Percentiles rank a stretch among this genome's conserved stretches.
Evolutionary conservation across 345 rosid species (phyloP).

Genomic region (Garcia nutans): DNA sequence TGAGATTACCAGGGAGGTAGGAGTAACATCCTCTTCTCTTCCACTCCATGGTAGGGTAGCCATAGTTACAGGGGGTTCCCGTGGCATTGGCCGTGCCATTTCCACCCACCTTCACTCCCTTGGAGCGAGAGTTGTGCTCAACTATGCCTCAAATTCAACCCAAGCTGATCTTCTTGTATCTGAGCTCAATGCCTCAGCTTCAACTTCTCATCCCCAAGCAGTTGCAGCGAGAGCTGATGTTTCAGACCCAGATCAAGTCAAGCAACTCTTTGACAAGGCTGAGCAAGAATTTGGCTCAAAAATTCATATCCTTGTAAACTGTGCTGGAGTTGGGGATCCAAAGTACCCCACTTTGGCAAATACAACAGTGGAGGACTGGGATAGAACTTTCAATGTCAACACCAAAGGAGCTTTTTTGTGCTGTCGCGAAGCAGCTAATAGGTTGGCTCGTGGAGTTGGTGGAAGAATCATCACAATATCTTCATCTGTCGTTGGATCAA

Average conservation of each 20-base stretch:
- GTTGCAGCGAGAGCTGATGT: constrained; percentile 51
- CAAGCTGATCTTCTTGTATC: constrained; percentile 50
- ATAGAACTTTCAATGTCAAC: constrained; percentile 50
- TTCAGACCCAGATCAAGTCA: constrained; percentile 62
- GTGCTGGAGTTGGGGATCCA: constrained; percentile 54
- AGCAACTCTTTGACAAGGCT: constrained; percentile 53
- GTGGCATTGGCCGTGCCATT: constrained; percentile 67
- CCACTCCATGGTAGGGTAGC: constrained; percentile 58
- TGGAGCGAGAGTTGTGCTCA: constrained; percentile 54
- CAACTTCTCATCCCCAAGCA: constrained; percentile 32
- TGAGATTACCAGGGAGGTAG: constrained; percentile 13
- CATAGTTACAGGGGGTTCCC: constrained; percentile 66
- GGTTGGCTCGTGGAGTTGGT: constrained; percentile 40
- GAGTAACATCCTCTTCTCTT: constrained; percentile 22
- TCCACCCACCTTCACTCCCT: constrained; percentile 58
- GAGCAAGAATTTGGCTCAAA: constrained; percentile 52
- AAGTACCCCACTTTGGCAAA: constrained; percentile 52
- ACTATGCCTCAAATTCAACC: constrained; percentile 54
- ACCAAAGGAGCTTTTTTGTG: constrained; percentile 53
- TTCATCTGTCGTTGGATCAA: constrained; percentile 42
- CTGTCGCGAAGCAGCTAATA: constrained; percentile 42
- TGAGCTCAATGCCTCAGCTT: constrained; percentile 41
- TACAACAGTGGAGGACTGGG: constrained; percentile 60
- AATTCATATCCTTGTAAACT: constrained; percentile 50
- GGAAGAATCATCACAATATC: constrained; percentile 51